phyloP scores from a whole-genome alignment of 768 basidiomycete genomes.

The Mycena maculata region DNA sequence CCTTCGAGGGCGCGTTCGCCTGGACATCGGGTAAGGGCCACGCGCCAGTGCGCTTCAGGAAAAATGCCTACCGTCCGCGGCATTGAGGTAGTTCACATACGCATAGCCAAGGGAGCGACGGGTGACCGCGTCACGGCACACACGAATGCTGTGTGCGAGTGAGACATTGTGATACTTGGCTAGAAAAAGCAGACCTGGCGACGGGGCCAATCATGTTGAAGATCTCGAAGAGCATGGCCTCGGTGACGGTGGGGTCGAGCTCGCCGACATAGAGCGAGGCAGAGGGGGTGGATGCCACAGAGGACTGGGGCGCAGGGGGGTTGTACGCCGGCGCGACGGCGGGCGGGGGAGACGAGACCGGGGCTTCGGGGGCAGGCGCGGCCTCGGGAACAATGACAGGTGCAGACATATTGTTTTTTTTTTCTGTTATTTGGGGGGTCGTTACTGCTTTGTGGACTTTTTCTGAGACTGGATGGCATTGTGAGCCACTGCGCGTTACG shows the following conservation, averaged over 20 bases:
- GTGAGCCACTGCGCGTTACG: conserved; percentile 26
- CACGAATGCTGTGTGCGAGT: conserved; percentile 81
- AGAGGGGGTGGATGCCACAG: conserved; percentile 76
- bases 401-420: conserved; percentile 66
- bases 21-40: conserved; percentile 43
- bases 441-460: conserved; percentile 95
- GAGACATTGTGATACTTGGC: no score
- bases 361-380: conserved; percentile 62
- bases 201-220: conserved; percentile 99
- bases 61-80: conserved; percentile 80
- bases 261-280: conserved; percentile 99
- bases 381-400: conserved; percentile 65
- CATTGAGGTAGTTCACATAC: conserved; percentile 98
- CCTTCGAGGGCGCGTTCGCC: conserved; percentile 98
- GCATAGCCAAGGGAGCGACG: conserved; percentile 99
- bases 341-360: conserved; percentile 57
- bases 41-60: not conserved
- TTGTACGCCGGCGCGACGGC: conserved; percentile 68
- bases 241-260: conserved; percentile 96
- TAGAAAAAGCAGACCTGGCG: conserved; percentile 73
- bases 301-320: conserved; percentile 64
- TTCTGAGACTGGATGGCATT: conserved; percentile 65
- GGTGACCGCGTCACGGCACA: conserved; percentile 99
- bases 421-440: conserved; percentile 70
- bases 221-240: conserved; percentile 99